A percentile compares a stretch with the other conserved stretches of the same genome.
These are phyloP conservation scores for Cryphonectria parasitica DNA, from an alignment of 2,329 filamentous ascomycete genomes.

Conservation along the genomic window DNA sequence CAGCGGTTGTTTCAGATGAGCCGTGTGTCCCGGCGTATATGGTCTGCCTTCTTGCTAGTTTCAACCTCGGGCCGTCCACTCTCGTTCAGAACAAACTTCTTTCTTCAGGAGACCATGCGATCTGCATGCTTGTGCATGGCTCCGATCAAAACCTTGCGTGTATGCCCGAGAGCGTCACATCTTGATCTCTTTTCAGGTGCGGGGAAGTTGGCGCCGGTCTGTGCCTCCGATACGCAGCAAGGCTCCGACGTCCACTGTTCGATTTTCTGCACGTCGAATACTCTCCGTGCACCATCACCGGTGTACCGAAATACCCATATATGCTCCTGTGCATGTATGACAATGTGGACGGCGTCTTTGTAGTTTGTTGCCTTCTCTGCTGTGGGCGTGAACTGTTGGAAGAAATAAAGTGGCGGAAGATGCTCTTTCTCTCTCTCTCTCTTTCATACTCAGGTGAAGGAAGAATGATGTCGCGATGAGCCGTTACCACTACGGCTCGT, in stretches of 20 bases:
- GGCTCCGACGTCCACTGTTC: background rate
- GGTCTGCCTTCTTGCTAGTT: conserved; percentile 7
- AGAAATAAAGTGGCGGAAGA: background rate
- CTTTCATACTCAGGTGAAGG: background rate
- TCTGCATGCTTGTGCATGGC: background rate
- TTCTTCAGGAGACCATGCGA: background rate
- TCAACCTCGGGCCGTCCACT: background rate
- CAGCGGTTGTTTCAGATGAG: conserved; percentile 22
- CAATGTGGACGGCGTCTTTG: background rate
- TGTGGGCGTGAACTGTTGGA: background rate
- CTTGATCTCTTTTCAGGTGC: background rate
- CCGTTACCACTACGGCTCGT: conserved; percentile 23
- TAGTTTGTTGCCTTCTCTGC: conserved; percentile 5
- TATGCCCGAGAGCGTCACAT: background rate
- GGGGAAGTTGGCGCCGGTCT: background rate
- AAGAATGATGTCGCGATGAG: conserved; percentile 17
- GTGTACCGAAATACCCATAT: background rate
- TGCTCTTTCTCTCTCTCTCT: no score
- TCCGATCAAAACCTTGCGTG: background rate
- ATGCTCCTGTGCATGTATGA: background rate
- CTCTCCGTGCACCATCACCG: background rate
- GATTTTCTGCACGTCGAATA: background rate
- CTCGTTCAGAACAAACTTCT: background rate
- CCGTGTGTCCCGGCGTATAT: conserved; percentile 11
- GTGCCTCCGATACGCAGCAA: conserved; percentile 1